Conservation (phyloP, 2,329 filamentous ascomycete genomes). For the Sclerotinia sclerotiorum region DNA sequence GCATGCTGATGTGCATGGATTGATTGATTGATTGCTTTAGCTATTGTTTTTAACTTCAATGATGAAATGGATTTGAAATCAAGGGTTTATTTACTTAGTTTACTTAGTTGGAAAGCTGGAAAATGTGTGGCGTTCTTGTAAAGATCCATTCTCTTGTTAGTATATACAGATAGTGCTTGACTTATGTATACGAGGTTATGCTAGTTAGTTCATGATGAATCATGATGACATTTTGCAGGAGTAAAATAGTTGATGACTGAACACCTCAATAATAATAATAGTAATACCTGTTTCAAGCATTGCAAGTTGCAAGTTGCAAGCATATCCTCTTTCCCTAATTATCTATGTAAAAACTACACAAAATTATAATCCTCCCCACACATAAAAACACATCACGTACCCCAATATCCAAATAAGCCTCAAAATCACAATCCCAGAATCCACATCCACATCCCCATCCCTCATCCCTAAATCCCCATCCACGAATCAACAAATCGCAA, state of each 20-base stretch:
- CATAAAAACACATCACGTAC: background rate
- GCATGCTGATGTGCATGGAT: background rate
- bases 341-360: too few species aligned
- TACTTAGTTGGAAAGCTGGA: background rate
- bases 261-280: background rate
- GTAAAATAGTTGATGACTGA: background rate
- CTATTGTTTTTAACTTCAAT: background rate
- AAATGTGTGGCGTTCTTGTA: background rate
- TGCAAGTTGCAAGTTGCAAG: too few species aligned
- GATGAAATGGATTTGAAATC: background rate
- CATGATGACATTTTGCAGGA: background rate
- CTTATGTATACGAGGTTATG: background rate
- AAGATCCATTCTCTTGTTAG: background rate
- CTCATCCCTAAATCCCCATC: too few species aligned
- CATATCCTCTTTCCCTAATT: too few species aligned
- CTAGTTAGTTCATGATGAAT: background rate
- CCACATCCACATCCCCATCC: too few species aligned
- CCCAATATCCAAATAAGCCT: background rate
- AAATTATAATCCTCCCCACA: background rate
- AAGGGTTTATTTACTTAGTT: background rate
- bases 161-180: background rate
- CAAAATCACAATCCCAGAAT: too few species aligned
- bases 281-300: background rate
- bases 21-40: background rate
- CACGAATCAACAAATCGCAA: background rate